phyloP scores from a whole-genome alignment of 2,329 filamentous ascomycete species.

The Aureobasidium musti region DNA sequence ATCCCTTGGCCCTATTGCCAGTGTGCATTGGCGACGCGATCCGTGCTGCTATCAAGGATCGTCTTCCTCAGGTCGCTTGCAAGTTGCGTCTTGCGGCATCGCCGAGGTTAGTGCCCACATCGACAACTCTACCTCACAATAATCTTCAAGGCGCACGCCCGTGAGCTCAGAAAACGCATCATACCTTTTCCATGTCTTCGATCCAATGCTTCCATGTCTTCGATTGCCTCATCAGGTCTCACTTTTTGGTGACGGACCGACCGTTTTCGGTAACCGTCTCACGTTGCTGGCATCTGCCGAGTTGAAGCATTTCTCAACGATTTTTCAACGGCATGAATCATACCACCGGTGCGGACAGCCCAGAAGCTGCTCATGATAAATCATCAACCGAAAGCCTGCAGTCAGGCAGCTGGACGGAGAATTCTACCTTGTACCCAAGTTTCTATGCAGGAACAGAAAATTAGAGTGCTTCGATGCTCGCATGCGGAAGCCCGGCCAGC shows the following conservation, averaged over 20 bases:
- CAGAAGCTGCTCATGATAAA: not conserved
- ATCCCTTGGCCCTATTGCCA: no score
- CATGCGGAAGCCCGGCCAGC: not conserved
- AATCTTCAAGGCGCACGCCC: not conserved
- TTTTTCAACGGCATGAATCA: constrained; percentile 8
- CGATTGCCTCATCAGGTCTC: constrained; percentile 6
- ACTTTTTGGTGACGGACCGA: not conserved
- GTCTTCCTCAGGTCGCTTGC: not conserved
- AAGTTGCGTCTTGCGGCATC: not conserved
- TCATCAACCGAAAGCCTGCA: not conserved
- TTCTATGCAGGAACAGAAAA: constrained; percentile 22
- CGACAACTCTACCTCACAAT: not conserved
- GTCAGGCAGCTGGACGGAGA: not conserved
- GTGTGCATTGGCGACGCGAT: no score
- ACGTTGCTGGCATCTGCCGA: constrained; percentile 10
- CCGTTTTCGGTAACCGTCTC: constrained; percentile 17
- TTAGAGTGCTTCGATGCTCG: not conserved
- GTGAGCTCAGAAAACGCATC: not conserved
- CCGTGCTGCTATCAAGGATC: no score
- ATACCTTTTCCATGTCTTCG: not conserved
- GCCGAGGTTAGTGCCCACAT: not conserved
- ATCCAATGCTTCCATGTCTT: constrained; percentile 7
- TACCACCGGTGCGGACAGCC: not conserved
- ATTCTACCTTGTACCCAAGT: not conserved
- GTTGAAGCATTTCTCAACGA: not conserved